These are phyloP conservation scores for Phytophthora hybrid DNA, from an alignment of 352 stramenopile species.

Conservation along the genomic window DNA sequence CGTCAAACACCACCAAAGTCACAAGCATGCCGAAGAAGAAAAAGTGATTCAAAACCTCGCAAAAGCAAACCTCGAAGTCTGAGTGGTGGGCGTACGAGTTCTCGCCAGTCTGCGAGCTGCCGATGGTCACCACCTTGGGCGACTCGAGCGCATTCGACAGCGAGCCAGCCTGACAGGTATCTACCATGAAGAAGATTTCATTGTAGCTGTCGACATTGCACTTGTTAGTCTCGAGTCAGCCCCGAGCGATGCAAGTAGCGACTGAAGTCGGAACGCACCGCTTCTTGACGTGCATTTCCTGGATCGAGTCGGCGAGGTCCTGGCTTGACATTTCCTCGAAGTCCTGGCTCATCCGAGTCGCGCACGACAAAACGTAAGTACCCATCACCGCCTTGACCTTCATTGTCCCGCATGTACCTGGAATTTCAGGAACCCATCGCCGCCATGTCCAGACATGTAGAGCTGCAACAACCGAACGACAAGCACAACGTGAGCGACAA, in stretches of 20 bases:
- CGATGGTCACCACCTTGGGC: slow-evolving; percentile 94
- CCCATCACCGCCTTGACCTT: slow-evolving; percentile 17
- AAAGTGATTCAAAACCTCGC: not conserved
- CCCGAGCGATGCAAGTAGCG: not conserved
- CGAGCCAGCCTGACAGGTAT: slow-evolving; percentile 97
- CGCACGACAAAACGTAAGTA: slow-evolving; percentile 17
- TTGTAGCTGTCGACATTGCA: slow-evolving; percentile 76
- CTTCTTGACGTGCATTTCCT: slow-evolving; percentile 95
- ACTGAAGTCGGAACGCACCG: slow-evolving; percentile 44
- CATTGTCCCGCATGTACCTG: slow-evolving; percentile 64
- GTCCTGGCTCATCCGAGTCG: slow-evolving; percentile 60
- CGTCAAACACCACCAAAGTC: not conserved
- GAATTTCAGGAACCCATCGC: slow-evolving; percentile 99
- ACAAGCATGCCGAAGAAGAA: not conserved
- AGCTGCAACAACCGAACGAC: slow-evolving; percentile 49
- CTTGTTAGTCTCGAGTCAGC: slow-evolving; percentile 4
- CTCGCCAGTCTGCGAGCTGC: slow-evolving; percentile 91
- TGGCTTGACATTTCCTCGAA: slow-evolving; percentile 96
- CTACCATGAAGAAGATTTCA: slow-evolving; percentile 97
- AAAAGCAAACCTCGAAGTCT: slow-evolving; percentile 67
- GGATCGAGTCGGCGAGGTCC: slow-evolving; percentile 93
- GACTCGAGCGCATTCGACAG: slow-evolving; percentile 88
- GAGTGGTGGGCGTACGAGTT: slow-evolving; percentile 96
- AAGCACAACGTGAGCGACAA: slow-evolving; percentile 22
- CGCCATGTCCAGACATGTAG: slow-evolving; percentile 96